These are phyloP conservation scores for Yamadazyma endophytica DNA, from an alignment of 805 yeast species.

Conservation along the genomic window DNA sequence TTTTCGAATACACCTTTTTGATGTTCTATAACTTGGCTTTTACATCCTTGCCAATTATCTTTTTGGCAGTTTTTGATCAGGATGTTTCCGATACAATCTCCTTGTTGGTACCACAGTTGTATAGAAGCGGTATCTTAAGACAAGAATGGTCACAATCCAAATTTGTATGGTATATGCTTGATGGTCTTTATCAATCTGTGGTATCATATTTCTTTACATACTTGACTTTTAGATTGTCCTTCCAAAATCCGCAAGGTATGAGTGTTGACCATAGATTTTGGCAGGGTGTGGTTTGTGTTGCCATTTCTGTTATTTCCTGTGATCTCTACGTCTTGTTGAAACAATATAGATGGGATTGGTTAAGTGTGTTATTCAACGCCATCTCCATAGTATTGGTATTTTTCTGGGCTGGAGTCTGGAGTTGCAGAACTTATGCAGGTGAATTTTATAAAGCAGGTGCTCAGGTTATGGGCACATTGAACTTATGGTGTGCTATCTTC, in stretches of 20 bases:
- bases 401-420: conserved; percentile 82
- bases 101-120: conserved; percentile 68
- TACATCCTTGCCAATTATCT: conserved; percentile 76
- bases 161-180: conserved; percentile 70
- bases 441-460: conserved; percentile 69
- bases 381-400: conserved; percentile 59
- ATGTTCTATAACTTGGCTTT: conserved; percentile 82
- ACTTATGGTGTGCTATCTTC: conserved; percentile 66
- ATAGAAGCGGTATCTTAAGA: conserved; percentile 68
- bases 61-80: conserved; percentile 76
- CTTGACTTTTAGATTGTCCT: conserved; percentile 32
- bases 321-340: conserved; percentile 62
- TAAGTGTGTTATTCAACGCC: conserved; percentile 49
- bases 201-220: conserved; percentile 74
- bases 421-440: conserved; percentile 43
- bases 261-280: conserved; percentile 67
- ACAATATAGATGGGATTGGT: conserved; percentile 82
- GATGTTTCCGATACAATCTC: conserved; percentile 72
- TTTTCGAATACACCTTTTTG: conserved; percentile 73
- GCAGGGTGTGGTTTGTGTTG: conserved; percentile 65
- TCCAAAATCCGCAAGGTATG: conserved; percentile 45
- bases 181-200: conserved; percentile 72
- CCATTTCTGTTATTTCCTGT: conserved; percentile 65
- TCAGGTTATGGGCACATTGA: conserved; percentile 54
- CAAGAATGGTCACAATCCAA: conserved; percentile 66